These are phyloP conservation scores for Trichosanthes truncata DNA, from an alignment of 306 rosid species.

Conservation along the genomic window DNA sequence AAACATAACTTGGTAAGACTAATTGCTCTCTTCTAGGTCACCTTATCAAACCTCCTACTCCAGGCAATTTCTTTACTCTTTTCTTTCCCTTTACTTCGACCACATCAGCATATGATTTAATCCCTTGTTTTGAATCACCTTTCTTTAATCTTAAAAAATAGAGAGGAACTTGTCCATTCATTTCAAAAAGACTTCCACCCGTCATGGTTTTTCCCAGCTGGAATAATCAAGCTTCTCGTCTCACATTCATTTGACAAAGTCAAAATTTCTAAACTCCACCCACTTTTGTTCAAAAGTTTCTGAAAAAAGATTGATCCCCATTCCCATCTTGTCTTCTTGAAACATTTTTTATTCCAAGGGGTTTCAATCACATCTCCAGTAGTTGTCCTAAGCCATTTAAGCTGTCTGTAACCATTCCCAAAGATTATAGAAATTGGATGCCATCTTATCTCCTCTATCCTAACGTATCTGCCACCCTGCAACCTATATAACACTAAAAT, in stretches of 20 bases:
- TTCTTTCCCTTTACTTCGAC: neutral
- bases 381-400: neutral
- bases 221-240: neutral
- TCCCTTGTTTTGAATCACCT: neutral
- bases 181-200: neutral
- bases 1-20: neutral
- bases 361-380: neutral
- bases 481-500: neutral
- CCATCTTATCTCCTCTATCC: neutral
- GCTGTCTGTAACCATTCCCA: neutral
- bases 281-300: neutral
- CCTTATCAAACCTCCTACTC: neutral
- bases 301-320: neutral
- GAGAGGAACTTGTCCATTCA: neutral
- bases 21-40: neutral
- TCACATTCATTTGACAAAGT: neutral
- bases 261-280: neutral
- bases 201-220: neutral
- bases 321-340: neutral
- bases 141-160: neutral
- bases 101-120: neutral
- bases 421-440: neutral
- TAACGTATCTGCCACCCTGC: neutral
- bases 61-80: neutral
- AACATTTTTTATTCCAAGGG: neutral